These are phyloP conservation scores for Amyloporia xantha DNA, from an alignment of 768 basidiomycete species.

Conservation along the genomic window DNA sequence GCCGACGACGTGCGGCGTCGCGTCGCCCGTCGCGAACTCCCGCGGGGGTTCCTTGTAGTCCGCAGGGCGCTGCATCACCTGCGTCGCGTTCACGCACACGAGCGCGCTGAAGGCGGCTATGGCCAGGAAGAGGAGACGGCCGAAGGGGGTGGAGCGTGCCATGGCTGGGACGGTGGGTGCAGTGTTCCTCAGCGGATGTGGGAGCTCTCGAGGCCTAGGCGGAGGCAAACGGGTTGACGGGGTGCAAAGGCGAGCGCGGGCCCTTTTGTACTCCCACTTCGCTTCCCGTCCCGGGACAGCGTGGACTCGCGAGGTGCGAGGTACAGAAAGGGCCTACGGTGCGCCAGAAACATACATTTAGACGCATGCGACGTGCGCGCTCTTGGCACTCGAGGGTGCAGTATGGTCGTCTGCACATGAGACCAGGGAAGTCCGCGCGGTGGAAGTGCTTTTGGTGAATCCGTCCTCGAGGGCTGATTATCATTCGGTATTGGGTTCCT, in stretches of 20 bases:
- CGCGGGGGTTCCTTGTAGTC: constrained; percentile 37
- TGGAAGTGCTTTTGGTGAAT: too few relatives aligned
- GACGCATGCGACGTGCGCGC: not conserved
- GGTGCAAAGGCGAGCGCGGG: not conserved
- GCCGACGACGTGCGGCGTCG: constrained; percentile 35
- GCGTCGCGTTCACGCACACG: constrained; percentile 29
- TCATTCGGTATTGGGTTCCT: too few relatives aligned
- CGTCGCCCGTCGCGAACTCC: constrained; percentile 24
- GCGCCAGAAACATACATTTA: not conserved
- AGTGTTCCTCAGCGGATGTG: not conserved
- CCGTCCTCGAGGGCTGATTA: too few relatives aligned
- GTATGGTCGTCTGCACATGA: not conserved
- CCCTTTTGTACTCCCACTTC: not conserved
- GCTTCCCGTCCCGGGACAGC: not conserved
- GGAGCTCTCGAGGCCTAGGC: not conserved
- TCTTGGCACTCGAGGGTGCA: not conserved
- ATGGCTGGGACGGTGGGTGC: not conserved
- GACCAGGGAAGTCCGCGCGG: not conserved
- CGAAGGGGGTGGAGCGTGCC: not conserved
- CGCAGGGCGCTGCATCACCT: constrained; percentile 47
- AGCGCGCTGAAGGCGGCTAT: constrained; percentile 10
- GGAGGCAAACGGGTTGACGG: not conserved
- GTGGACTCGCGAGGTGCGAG: not conserved
- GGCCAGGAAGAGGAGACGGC: not conserved
- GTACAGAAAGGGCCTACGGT: not conserved